phyloP scores from a whole-genome alignment of 805 yeast genomes.

The Jamesozyma rosinii region DNA sequence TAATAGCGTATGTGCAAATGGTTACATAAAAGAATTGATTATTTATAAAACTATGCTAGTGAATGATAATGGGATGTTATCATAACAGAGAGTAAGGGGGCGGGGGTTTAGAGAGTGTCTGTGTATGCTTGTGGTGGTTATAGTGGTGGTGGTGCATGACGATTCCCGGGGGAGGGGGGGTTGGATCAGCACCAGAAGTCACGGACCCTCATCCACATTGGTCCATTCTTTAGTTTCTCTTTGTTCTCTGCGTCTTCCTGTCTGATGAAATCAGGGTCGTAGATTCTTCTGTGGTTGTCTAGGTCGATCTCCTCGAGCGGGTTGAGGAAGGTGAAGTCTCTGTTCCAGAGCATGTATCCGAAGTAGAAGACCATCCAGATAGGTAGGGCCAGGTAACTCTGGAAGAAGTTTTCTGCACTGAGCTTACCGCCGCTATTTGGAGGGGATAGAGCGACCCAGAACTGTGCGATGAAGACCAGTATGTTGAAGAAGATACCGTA shows the following conservation, averaged over 20 bases:
- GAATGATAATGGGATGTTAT: not conserved
- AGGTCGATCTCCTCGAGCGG: conserved; percentile 35
- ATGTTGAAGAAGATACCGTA: conserved; percentile 42
- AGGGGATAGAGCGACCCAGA: conserved; percentile 59
- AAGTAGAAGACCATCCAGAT: conserved; percentile 39
- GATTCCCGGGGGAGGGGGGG: no score
- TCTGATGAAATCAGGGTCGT: conserved; percentile 33
- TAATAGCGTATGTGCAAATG: no score
- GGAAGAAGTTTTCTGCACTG: conserved; percentile 40
- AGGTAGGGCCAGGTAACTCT: conserved; percentile 43
- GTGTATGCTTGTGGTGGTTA: no score
- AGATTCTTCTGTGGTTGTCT: conserved; percentile 35
- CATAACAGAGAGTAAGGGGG: no score
- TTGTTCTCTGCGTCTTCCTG: conserved; percentile 35
- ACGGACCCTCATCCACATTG: conserved; percentile 30
- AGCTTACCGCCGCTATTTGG: conserved; percentile 32
- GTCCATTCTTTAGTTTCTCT: conserved; percentile 14
- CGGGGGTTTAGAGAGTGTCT: no score
- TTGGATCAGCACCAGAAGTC: conserved; percentile 38
- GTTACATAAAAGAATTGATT: not conserved
- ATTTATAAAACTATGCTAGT: not conserved
- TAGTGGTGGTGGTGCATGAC: no score
- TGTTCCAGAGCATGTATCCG: conserved; percentile 41
- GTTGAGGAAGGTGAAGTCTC: conserved; percentile 30
- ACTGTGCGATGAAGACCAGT: conserved; percentile 46